phyloP scores from a whole-genome alignment of 331 rosid genomes.

The Prunus yedoensis region DNA sequence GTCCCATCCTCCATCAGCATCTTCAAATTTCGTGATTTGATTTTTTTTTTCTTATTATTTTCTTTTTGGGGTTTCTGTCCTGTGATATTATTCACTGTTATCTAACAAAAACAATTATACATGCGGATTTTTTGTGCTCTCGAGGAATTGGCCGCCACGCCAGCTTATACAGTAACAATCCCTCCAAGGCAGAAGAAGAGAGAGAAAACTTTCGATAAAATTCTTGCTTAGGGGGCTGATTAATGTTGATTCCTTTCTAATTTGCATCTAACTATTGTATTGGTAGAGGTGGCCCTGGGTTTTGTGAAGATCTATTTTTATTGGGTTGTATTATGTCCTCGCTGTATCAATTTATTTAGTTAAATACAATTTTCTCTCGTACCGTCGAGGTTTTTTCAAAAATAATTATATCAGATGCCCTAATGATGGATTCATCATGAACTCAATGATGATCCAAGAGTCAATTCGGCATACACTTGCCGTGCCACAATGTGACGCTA shows the following conservation, averaged over 20 bases:
- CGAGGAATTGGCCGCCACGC: not conserved
- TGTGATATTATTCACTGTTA: not conserved
- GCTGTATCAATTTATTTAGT: too few relatives aligned
- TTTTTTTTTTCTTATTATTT: not conserved
- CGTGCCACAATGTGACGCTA: not conserved
- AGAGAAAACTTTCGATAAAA: too few relatives aligned
- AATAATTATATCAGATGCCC: not conserved
- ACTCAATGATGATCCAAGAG: not conserved
- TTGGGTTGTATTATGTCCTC: too few relatives aligned
- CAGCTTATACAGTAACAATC: not conserved
- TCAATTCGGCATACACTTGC: not conserved
- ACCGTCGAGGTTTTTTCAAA: too few relatives aligned
- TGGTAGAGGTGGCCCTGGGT: too few relatives aligned
- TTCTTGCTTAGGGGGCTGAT: too few relatives aligned
- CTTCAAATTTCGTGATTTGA: not conserved
- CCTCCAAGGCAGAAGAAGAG: too few relatives aligned
- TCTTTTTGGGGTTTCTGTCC: not conserved
- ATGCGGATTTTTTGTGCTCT: not conserved
- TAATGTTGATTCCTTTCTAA: too few relatives aligned
- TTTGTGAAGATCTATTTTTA: too few relatives aligned
- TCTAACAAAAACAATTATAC: not conserved
- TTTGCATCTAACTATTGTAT: too few relatives aligned
- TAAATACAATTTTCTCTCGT: too few relatives aligned
- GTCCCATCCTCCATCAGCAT: conserved; percentile 10
- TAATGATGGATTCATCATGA: not conserved